These are phyloP conservation scores for Penicillium fuscoglaucum DNA, from an alignment of 2,329 filamentous ascomycete species.

Conservation along the genomic window DNA sequence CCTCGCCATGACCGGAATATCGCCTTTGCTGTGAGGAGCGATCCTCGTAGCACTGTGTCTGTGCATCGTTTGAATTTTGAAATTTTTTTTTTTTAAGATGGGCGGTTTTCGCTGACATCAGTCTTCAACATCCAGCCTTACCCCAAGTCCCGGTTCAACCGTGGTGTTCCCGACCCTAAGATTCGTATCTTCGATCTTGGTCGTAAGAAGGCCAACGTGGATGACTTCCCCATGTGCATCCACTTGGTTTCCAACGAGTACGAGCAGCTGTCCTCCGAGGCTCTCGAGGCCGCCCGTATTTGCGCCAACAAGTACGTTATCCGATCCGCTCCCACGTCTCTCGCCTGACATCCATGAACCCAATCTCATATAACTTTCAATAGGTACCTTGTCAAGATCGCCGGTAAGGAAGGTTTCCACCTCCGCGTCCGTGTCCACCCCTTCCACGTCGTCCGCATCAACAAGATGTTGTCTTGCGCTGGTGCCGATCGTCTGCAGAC, in stretches of 20 bases:
- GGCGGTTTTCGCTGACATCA: conserved; percentile 23
- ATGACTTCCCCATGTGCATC: conserved; percentile 99
- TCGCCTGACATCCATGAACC: neutral
- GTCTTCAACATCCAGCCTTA: conserved; percentile 65
- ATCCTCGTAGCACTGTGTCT: neutral
- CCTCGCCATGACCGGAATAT: conserved; percentile 2
- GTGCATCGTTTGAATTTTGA: neutral
- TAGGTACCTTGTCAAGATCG: conserved; percentile 67
- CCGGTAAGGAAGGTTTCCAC: conserved; percentile 72
- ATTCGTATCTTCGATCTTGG: conserved; percentile 98
- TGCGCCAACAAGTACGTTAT: conserved; percentile 92
- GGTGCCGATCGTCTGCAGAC: conserved; percentile 99
- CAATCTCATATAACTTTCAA: conserved; percentile 13
- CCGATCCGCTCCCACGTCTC: neutral
- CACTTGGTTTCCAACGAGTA: conserved; percentile 99
- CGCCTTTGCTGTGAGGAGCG: neutral
- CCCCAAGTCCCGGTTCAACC: conserved; percentile 99
- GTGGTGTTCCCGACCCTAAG: conserved; percentile 83
- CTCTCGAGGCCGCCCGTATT: conserved; percentile 99
- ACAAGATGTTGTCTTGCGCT: conserved; percentile 99
- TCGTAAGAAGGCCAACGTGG: conserved; percentile 97
- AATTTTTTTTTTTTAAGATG: conserved; percentile 8
- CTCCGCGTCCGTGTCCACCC: conserved; percentile 83
- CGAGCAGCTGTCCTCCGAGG: conserved; percentile 99
- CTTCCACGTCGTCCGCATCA: conserved; percentile 99